A percentile compares a stretch with the other conserved stretches of the same genome.
These are phyloP conservation scores for Zymoseptoria passerinii DNA, from an alignment of 2,329 filamentous ascomycete genomes.

Conservation along the genomic window DNA sequence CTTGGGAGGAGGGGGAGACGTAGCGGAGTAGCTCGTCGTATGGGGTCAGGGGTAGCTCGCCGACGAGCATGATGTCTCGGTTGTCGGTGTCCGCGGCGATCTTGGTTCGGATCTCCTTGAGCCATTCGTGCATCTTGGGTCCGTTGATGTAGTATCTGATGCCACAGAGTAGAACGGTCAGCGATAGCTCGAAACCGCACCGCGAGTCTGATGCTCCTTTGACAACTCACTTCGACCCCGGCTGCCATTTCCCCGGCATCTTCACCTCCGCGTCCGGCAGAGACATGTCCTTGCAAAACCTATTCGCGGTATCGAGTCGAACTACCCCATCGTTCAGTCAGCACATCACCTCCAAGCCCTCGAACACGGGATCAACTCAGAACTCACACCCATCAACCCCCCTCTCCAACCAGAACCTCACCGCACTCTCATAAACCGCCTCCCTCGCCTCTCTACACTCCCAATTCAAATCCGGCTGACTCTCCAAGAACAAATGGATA, in stretches of 20 bases:
- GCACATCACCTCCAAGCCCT: not conserved
- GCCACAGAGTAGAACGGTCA: not conserved
- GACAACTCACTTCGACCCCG: constrained; percentile 2
- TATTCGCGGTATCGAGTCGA: constrained; percentile 22
- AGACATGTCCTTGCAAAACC: constrained; percentile 19
- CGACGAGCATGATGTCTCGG: constrained; percentile 40
- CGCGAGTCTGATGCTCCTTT: not conserved
- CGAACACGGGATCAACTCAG: constrained; percentile 23
- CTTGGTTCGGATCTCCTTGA: constrained; percentile 34
- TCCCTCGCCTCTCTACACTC: constrained; percentile 59
- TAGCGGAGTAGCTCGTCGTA: constrained; percentile 44
- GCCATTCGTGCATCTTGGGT: constrained; percentile 40
- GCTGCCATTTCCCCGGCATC: constrained; percentile 17
- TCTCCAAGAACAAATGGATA: constrained; percentile 63
- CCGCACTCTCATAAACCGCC: constrained; percentile 56
- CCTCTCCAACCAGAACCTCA: constrained; percentile 63
- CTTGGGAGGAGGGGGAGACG: constrained; percentile 46
- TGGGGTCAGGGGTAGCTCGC: constrained; percentile 43
- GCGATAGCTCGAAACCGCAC: not conserved
- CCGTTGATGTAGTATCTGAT: constrained; percentile 25
- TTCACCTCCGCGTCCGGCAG: constrained; percentile 18
- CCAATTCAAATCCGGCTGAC: constrained; percentile 84
- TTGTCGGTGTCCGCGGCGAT: constrained; percentile 20
- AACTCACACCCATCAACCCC: constrained; percentile 47
- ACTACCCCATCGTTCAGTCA: constrained; percentile 6